Percentiles rank a stretch among this genome's conserved stretches.
Conservation (phyloP, 2,329 filamentous ascomycete species). For the Cytospora schulzeri region DNA sequence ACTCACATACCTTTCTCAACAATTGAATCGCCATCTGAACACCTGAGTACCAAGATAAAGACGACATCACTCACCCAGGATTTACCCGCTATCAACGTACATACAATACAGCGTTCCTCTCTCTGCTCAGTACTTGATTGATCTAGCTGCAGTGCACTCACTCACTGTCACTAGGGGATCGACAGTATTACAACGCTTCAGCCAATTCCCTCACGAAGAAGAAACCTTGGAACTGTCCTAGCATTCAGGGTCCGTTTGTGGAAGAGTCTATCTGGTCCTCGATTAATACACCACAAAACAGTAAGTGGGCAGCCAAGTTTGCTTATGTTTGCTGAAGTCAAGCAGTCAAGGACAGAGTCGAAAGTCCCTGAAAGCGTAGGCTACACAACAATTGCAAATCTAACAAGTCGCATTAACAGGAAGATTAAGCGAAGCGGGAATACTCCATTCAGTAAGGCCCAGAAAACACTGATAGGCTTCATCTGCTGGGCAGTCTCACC, state of each 20-base stretch:
- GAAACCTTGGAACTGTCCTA: neutral
- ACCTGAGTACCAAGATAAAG: neutral
- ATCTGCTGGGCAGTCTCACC: conserved; percentile 10
- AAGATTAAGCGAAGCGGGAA: neutral
- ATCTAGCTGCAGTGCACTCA: neutral
- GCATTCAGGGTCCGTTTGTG: neutral
- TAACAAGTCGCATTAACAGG: conserved; percentile 14
- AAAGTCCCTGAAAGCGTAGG: neutral
- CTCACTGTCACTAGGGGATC: neutral
- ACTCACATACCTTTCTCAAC: no score
- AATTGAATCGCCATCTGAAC: no score
- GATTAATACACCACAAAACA: neutral
- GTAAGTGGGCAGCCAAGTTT: neutral
- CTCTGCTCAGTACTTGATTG: neutral
- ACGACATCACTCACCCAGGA: neutral
- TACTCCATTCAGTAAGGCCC: neutral
- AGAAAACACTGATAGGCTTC: conserved; percentile 10
- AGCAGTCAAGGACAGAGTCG: neutral
- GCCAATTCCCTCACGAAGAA: neutral
- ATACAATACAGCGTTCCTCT: neutral
- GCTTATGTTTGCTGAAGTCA: conserved; percentile 10
- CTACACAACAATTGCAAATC: conserved; percentile 13
- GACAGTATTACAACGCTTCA: neutral
- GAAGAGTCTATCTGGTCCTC: neutral
- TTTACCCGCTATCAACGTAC: neutral